Base-by-base conservation (phyloP, 78 protist genomes). In the Dictyostelium brefeldianum region DNA sequence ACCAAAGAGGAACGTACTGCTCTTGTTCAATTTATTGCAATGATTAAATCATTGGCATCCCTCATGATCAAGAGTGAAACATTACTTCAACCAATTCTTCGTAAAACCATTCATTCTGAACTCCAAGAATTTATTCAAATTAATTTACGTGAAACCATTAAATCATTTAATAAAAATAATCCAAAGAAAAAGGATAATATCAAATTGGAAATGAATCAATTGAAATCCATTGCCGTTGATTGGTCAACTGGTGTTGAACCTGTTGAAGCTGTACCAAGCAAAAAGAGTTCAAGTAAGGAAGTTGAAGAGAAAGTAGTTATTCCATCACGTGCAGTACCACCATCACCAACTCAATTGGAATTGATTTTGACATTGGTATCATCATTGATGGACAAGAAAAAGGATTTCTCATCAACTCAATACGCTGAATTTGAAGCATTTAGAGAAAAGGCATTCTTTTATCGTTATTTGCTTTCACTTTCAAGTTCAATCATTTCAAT, bases 191-290 rank as follows among this genome's bases (percentile, higher is more conserved):
- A 62, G 31, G 85, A 80, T 17, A 77, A 91, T 29, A 64, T 81
- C 84, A 91, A 83, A 54, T 43, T 78, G 10, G 95, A 96, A 14
- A 41, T 84, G 69, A 18, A 70, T 14, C 96, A 92, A 51, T 75
- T 93, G 64, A 94, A 95, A 69, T 48, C 56, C 18, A 64, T 92
- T 20, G 50, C 85, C n/a, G 93, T 85, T n/a, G 96, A 96, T 78
- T 93, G 97, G 97, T 25, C 64, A 22, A 74, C 43, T 48, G 96
- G 97, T 5, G 29, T 46, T 5, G 97, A 96, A 62, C 97, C 97
- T 15, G 59, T 20, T 14, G 89, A 89, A 70, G 82, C 81, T 12
- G 87, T 64, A 0, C 64, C 78, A 31, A 27, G 47, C 5, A 85
- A 91, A 90, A 96, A 96, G 75, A 22, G 14, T 10, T 36, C 43